phyloP scores from a whole-genome alignment of 2,329 filamentous ascomycete species.

The Pseudogymnoascus sp. region DNA sequence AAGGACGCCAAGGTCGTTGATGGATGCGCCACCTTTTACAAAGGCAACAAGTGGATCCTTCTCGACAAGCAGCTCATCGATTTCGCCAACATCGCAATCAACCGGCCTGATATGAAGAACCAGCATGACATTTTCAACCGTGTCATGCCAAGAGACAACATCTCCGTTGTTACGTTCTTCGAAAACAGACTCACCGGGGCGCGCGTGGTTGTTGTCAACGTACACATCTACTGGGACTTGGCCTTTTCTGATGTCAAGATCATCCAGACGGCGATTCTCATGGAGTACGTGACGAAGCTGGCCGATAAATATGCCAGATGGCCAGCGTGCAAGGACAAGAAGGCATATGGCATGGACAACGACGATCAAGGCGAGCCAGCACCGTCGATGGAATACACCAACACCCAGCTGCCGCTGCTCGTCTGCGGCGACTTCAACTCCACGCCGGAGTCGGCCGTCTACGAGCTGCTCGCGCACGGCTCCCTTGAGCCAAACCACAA shows the following conservation, averaged over 20 bases:
- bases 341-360: constrained; percentile 30
- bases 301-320: constrained; percentile 77
- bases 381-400: constrained; percentile 80
- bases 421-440: constrained; percentile 98
- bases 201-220: constrained; percentile 85
- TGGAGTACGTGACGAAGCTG: constrained; percentile 83
- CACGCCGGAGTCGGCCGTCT: constrained; percentile 75
- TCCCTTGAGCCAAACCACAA: constrained; percentile 68
- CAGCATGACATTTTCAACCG: constrained; percentile 97
- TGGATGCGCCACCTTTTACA: constrained; percentile 95
- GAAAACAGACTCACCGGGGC: constrained; percentile 89
- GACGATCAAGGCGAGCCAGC: constrained; percentile 56
- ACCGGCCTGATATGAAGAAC: constrained; percentile 92
- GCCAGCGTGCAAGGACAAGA: constrained; percentile 68
- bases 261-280: constrained; percentile 88
- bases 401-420: constrained; percentile 80
- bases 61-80: constrained; percentile 93
- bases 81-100: constrained; percentile 86
- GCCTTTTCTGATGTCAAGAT: constrained; percentile 88
- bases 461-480: constrained; percentile 79
- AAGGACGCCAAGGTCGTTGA: constrained; percentile 86
- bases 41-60: constrained; percentile 85
- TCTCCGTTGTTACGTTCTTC: constrained; percentile 84
- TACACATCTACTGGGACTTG: constrained; percentile 92
- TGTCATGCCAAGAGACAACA: constrained; percentile 97